Percentiles rank a stretch among this genome's conserved stretches.
Evolutionary conservation across 192 early-diverging fungal species (phyloP).

Genomic region (Coemansia asiatica): DNA sequence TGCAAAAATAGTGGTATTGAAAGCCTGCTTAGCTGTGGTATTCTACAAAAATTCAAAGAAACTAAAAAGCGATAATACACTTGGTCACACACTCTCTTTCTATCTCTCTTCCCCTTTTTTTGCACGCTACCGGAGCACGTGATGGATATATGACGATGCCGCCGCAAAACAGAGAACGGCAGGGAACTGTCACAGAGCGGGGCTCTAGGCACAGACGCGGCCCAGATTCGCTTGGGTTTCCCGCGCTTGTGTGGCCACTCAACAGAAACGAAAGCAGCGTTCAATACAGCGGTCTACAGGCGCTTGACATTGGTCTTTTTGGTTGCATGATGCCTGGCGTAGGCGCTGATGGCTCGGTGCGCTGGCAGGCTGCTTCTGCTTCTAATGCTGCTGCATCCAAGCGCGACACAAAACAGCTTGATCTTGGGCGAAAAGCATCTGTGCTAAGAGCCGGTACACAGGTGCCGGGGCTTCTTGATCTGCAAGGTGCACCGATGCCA

Average conservation of each 20-base stretch:
- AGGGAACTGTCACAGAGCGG: background rate
- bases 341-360: background rate
- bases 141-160: background rate
- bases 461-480: slow-evolving; percentile 32
- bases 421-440: background rate
- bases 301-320: slow-evolving; percentile 11
- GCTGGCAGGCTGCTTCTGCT: slow-evolving; percentile 24
- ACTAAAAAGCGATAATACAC: no score
- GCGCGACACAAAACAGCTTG: background rate
- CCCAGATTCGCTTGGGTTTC: slow-evolving; percentile 18
- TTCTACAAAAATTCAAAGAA: no score
- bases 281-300: slow-evolving; percentile 11
- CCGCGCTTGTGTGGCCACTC: slow-evolving; percentile 38
- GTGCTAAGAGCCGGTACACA: slow-evolving; percentile 37
- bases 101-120: no score
- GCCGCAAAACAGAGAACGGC: background rate
- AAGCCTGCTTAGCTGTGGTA: no score
- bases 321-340: slow-evolving; percentile 29
- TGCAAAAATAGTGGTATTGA: no score
- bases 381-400: slow-evolving; percentile 9
- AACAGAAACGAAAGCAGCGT: slow-evolving; percentile 19
- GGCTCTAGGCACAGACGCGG: background rate
- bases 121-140: no score
- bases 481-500: background rate
- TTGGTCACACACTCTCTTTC: no score